Conservation (phyloP, 2,329 filamentous ascomycete genomes). For the Alternaria sp. region DNA sequence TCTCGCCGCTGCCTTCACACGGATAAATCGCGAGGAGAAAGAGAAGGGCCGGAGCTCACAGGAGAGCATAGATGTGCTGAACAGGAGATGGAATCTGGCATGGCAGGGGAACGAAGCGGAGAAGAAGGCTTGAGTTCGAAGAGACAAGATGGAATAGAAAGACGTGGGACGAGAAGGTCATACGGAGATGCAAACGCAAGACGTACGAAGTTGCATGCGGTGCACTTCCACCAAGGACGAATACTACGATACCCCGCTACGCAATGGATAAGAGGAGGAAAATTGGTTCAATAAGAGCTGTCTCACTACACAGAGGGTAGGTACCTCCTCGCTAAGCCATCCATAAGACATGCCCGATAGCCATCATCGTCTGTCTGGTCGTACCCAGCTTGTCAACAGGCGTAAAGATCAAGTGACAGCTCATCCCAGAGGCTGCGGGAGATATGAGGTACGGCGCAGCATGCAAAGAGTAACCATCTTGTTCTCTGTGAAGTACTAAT, state of each 20-base stretch:
- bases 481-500: neutral
- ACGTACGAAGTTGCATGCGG: neutral
- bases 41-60: slow-evolving; percentile 51
- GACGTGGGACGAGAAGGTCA: neutral
- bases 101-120: slow-evolving; percentile 23
- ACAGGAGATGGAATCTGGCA: slow-evolving; percentile 45
- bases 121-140: neutral
- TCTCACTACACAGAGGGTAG: neutral
- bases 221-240: neutral
- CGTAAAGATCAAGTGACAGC: neutral
- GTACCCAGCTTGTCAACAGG: neutral
- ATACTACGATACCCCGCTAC: neutral
- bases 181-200: neutral
- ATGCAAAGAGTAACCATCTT: neutral
- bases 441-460: neutral
- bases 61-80: slow-evolving; percentile 50
- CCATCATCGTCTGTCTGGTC: neutral
- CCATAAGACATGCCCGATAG: neutral
- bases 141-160: neutral
- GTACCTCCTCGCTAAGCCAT: neutral
- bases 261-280: neutral
- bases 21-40: slow-evolving; percentile 55
- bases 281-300: no score
- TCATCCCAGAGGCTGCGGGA: neutral
- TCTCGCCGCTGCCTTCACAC: slow-evolving; percentile 50